Percentiles rank a stretch among this genome's conserved stretches.
These are phyloP conservation scores for Aspergillus sparsus DNA, from an alignment of 495 filamentous ascomycete genomes.

Conservation along the genomic window DNA sequence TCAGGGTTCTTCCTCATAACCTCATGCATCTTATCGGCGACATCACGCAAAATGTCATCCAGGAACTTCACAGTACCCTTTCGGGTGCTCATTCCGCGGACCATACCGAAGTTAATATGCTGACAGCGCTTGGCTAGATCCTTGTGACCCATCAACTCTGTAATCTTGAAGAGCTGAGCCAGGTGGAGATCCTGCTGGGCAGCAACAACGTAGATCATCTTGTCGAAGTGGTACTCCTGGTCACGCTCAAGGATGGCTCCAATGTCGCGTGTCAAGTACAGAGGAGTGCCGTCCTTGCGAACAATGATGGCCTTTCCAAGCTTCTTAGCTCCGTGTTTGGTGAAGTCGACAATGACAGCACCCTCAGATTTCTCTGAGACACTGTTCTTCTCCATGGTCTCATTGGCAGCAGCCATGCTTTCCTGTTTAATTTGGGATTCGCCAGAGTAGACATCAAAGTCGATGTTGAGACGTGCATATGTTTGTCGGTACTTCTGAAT, in stretches of 20 bases:
- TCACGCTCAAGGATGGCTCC: conserved; percentile 64
- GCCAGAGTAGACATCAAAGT: conserved; percentile 90
- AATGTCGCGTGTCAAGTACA: conserved; percentile 74
- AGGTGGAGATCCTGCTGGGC: conserved; percentile 73
- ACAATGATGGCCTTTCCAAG: conserved; percentile 69
- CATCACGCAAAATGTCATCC: conserved; percentile 65
- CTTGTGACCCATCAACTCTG: conserved; percentile 65
- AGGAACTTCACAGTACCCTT: conserved; percentile 72
- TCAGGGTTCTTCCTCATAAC: conserved; percentile 65
- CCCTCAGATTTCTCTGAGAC: conserved; percentile 83
- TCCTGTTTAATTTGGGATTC: conserved; percentile 89
- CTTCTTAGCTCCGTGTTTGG: conserved; percentile 68
- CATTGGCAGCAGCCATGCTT: conserved; percentile 68
- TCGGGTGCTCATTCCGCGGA: conserved; percentile 67
- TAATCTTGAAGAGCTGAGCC: conserved; percentile 69
- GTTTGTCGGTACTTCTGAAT: conserved; percentile 83
- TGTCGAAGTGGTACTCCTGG: conserved; percentile 66
- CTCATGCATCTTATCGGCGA: conserved; percentile 70
- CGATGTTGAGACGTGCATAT: conserved; percentile 84
- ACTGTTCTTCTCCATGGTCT: conserved; percentile 66
- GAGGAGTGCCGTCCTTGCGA: conserved; percentile 66
- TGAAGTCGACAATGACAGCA: conserved; percentile 85
- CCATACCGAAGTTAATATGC: conserved; percentile 76
- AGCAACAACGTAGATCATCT: conserved; percentile 76
- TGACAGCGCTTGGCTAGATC: conserved; percentile 62